Evolutionary conservation across 495 filamentous ascomycete species (phyloP).

Genomic region (Lindgomyces ingoldianus): DNA sequence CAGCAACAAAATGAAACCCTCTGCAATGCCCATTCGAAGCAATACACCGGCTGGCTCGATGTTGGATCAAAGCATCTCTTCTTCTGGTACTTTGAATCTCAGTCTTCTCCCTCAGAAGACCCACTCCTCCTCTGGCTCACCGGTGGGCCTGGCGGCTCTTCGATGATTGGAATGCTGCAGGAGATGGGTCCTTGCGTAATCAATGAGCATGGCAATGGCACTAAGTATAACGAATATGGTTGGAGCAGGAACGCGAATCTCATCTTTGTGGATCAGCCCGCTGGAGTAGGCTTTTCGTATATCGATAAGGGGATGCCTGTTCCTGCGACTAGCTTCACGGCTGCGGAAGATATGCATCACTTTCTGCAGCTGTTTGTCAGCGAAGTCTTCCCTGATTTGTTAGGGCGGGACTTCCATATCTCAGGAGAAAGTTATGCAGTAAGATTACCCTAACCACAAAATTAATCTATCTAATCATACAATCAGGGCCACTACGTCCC

Average conservation of each 20-base stretch:
- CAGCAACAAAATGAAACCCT: conserved; percentile 46
- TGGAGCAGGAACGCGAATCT: conserved; percentile 30
- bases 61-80: conserved; percentile 31
- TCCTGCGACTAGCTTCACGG: conserved; percentile 22
- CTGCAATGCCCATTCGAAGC: conserved; percentile 45
- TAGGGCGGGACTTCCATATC: conserved; percentile 38
- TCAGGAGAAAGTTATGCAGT: conserved; percentile 29
- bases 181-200: conserved; percentile 33
- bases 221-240: conserved; percentile 32
- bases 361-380: conserved; percentile 50
- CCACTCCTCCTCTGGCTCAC: conserved; percentile 49
- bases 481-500: conserved; percentile 48
- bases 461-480: neutral
- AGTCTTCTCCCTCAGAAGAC: conserved; percentile 51
- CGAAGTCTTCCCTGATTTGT: conserved; percentile 47
- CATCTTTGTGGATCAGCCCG: conserved; percentile 31
- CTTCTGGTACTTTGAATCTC: conserved; percentile 52
- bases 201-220: conserved; percentile 35
- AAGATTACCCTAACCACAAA: neutral
- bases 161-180: conserved; percentile 38
- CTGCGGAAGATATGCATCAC: conserved; percentile 45
- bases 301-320: conserved; percentile 30
- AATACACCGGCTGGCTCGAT: conserved; percentile 48
- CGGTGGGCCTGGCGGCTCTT: conserved; percentile 35
- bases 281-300: conserved; percentile 28